Evolutionary conservation across 345 rosid species (phyloP), one percentile per base, ranked within the genome.

Genomic region (Corchorus capsularis): DNA sequence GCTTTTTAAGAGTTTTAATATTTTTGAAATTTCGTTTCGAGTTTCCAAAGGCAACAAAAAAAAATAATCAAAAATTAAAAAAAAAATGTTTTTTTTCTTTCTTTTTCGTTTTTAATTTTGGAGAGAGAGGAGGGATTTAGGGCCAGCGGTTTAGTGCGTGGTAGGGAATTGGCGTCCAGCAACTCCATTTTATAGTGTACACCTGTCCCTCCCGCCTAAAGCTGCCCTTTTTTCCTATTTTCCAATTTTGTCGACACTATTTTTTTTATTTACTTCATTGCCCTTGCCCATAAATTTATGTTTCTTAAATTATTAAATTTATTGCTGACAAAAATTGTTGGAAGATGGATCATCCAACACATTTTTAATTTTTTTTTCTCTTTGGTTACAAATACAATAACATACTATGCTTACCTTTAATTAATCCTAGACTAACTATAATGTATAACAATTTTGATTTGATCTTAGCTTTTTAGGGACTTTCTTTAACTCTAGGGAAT

Each of bases 301-400:
- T 41, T 45, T 11, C 13, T 66, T 27, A 12, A 49, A 5, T 45
- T 5, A 6, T 52, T 52, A 13, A 54, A 63, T 39, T 62, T 27
- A 53, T 41, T 37, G 75, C 67, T 35, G 47, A 20, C 74, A 34
- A 76, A 69, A 6, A 19, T 57, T 69, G 79, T 76, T 69, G 27
- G 43, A 4, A 10, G 32, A 8, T 19, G 0, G 10, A 12, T 2
- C 5, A 3, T 57, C 4, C 37, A 3, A 19, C 13, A 60, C 6
- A 60, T 13, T 8, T 5, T 13, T 1, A n/a, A 20, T 8, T 20
- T 19, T 19, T 19, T 19, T 57, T 57, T 3, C 19, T 19, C 19
- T 57, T 27, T 17, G 16, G 3, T 57, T 13, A 50, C 4, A 17
- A 4, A n/a, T n/a, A n/a, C 12, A 4, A 14, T 50, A 1, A 12